Evolutionary conservation across 2,329 filamentous ascomycete species (phyloP).

Genomic region (Aspergillus eucalypticola): DNA sequence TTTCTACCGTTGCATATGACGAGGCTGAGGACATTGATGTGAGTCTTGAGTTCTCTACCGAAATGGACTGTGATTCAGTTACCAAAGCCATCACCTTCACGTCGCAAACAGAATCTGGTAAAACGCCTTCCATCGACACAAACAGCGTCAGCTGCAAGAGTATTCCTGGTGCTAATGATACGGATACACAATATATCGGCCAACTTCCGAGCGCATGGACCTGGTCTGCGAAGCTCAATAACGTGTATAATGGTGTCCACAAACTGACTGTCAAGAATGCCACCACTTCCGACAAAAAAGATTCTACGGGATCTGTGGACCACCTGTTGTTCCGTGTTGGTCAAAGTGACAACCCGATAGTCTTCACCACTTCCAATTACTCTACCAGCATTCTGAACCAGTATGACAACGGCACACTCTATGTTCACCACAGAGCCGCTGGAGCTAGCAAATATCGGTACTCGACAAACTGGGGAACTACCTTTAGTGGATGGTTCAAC

Average conservation of each 20-base stretch:
- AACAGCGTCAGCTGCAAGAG: slow-evolving; percentile 49
- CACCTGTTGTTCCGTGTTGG: slow-evolving; percentile 64
- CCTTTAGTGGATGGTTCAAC: slow-evolving; percentile 59
- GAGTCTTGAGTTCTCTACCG: slow-evolving; percentile 59
- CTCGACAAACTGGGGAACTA: slow-evolving; percentile 61
- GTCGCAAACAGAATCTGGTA: slow-evolving; percentile 54
- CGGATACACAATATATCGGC: slow-evolving; percentile 46
- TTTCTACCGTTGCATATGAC: slow-evolving; percentile 48
- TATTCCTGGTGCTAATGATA: slow-evolving; percentile 37
- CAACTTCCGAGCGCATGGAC: slow-evolving; percentile 57
- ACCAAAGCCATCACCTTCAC: slow-evolving; percentile 52
- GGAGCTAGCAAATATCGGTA: slow-evolving; percentile 66
- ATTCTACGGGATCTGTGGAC: slow-evolving; percentile 56
- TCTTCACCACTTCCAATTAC: slow-evolving; percentile 63
- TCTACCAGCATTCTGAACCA: slow-evolving; percentile 55
- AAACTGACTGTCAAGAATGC: slow-evolving; percentile 59
- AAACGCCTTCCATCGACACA: slow-evolving; percentile 46
- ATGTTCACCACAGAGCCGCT: slow-evolving; percentile 59
- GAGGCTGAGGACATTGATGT: slow-evolving; percentile 51
- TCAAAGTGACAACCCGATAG: slow-evolving; percentile 58
- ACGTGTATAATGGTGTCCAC: slow-evolving; percentile 64
- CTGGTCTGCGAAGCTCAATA: slow-evolving; percentile 54
- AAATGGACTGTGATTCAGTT: slow-evolving; percentile 63
- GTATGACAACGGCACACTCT: slow-evolving; percentile 46
- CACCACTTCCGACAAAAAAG: slow-evolving; percentile 44